Evolutionary conservation across 2,329 filamentous ascomycete species (phyloP).

Genomic region (Chalara sp.): DNA sequence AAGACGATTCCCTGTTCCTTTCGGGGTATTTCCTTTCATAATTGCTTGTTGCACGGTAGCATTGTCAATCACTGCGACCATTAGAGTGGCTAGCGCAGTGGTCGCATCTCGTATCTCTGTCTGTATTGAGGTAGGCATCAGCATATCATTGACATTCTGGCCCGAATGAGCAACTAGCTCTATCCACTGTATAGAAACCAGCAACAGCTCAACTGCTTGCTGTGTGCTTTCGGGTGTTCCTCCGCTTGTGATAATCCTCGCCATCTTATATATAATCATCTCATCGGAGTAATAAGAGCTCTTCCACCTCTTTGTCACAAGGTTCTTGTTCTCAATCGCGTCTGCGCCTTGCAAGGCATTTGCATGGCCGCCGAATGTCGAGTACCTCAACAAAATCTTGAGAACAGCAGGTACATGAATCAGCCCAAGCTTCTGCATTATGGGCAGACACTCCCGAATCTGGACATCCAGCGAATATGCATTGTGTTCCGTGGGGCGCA

Average conservation of each 20-base stretch:
- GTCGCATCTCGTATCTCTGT: constrained; percentile 54
- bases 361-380: constrained; percentile 14
- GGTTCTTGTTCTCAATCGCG: constrained; percentile 3
- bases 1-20: constrained; percentile 43
- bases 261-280: constrained; percentile 25
- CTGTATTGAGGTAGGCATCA: constrained; percentile 31
- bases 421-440: constrained; percentile 43
- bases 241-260: constrained; percentile 34
- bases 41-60: constrained; percentile 46
- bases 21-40: constrained; percentile 40
- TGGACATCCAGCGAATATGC: constrained; percentile 49
- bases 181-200: constrained; percentile 52
- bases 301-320: constrained; percentile 37
- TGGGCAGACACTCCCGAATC: constrained; percentile 51
- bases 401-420: constrained; percentile 51
- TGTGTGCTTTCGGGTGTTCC: constrained; percentile 38
- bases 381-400: constrained; percentile 48
- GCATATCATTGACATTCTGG: constrained; percentile 38
- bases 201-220: constrained; percentile 44
- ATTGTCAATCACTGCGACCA: constrained; percentile 57
- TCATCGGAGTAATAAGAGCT: constrained; percentile 44
- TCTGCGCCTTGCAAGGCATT: constrained; percentile 15
- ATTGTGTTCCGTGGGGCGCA: constrained; percentile 42
- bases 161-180: constrained; percentile 45
- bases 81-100: constrained; percentile 56